These are phyloP conservation scores for Fraxinus velutina DNA, from an alignment of 305 asterid genomes.

Conservation along the genomic window DNA sequence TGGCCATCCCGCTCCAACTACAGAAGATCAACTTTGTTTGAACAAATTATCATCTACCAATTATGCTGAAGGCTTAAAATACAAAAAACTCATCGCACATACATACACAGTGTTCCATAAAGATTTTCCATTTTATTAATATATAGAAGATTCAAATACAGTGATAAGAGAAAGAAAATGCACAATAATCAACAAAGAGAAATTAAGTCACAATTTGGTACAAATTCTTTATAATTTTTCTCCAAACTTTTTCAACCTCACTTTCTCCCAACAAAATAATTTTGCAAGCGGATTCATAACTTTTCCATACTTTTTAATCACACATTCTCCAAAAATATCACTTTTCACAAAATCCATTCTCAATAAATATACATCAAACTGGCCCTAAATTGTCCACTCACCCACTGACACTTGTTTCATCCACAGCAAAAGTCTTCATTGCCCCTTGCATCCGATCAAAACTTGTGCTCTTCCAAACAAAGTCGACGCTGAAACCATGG, in stretches of 20 bases:
- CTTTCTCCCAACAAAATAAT: neutral
- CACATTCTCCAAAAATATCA: neutral
- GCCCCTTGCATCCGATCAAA: conserved; percentile 99
- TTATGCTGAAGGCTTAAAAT: neutral
- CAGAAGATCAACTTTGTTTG: conserved; percentile 9
- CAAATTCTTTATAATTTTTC: neutral
- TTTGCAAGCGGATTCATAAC: neutral
- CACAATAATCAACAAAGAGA: neutral
- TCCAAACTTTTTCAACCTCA: neutral
- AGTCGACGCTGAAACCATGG: conserved; percentile 94
- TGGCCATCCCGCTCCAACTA: conserved; percentile 1
- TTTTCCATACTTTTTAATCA: neutral
- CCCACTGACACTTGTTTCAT: conserved; percentile 99
- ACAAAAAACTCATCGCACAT: neutral
- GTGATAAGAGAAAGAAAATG: neutral
- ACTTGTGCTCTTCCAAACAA: conserved; percentile 99
- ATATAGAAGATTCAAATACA: neutral
- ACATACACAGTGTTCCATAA: neutral
- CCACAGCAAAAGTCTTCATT: conserved; percentile 97
- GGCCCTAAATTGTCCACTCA: conserved; percentile 36
- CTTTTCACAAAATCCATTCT: neutral
- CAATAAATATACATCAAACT: neutral
- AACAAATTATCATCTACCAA: neutral
- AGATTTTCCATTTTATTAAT: neutral
- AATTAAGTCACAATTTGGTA: neutral